Base-by-base conservation (phyloP, 1,139 yeast species). In the Geotrichum macrosporum region DNA sequence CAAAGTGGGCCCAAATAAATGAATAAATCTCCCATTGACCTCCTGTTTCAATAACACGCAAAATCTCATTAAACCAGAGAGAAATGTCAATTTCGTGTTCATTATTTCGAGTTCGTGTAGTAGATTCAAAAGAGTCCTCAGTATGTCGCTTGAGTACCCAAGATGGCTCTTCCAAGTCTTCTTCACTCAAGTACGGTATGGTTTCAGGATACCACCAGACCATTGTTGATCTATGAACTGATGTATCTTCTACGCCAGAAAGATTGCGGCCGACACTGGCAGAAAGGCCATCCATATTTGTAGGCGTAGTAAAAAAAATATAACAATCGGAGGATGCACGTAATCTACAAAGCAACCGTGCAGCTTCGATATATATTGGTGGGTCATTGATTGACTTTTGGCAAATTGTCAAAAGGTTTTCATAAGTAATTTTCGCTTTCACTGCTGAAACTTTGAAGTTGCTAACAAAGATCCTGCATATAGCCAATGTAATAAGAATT, bases 21-120 rank as follows among this genome's bases (percentile, higher is more conserved):
- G 87, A 78, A 59, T 80, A 84, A 1, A 80, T 63, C 51, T 82
- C 92, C 89, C 92, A 84, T 48, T 76, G 74, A 18, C 76, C 68
- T 35, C 80, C 81, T 8, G 70, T 67, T 13, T 72, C 74, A 57
- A 84, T 62, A 0, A 81, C 69, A 10, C 68, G 65, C 15, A 76
- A 62, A 1, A 81, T 77, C 10, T 78, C 55, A 2, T 70, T 62
- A 6, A 83, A 63, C 84, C 87, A 80, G 13, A 62, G 57, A 3
- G 73, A 62, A 16, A 80, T 68, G 53, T 80, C 78, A 15, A 79
- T 62, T 8, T 55, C 62, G 50, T 41, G 53, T 40, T 58, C 60
- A 13, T 47, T 38, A 13, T 32, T 22, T 15, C 26, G 16, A 3
- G 24, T 4, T 3, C 26, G 33, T 18, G 13, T 19, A 12, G 13